phyloP scores from a whole-genome alignment of 2,329 filamentous ascomycete genomes.

The Stachybotrys echinatus region DNA sequence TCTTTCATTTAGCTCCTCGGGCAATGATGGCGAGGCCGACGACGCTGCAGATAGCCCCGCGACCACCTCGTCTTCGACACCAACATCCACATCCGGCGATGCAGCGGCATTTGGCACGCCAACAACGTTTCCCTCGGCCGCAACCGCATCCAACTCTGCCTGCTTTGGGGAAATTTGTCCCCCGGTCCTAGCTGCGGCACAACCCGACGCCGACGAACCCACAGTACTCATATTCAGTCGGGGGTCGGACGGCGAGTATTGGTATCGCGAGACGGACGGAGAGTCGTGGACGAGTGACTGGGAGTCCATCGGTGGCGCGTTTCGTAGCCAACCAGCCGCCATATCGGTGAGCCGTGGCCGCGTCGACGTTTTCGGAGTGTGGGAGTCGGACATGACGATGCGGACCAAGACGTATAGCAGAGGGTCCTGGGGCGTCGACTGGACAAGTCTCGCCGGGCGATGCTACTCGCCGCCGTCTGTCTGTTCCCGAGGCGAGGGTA shows the following conservation, averaged over 20 bases:
- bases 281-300: neutral
- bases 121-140: neutral
- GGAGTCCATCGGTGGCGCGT: constrained; percentile 2
- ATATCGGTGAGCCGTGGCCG: neutral
- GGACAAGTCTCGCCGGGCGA: neutral
- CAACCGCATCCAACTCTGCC: neutral
- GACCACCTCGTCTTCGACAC: neutral
- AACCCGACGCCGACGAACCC: neutral
- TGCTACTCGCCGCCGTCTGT: neutral
- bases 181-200: neutral
- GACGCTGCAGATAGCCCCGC: neutral
- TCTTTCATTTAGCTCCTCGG: neutral
- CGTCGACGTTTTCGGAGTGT: constrained; percentile 6
- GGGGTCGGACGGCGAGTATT: neutral
- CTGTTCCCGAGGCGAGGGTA: neutral
- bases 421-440: neutral
- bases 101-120: constrained; percentile 1
- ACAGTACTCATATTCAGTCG: neutral
- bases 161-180: neutral
- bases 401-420: neutral
- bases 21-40: neutral
- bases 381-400: neutral
- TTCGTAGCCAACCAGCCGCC: constrained; percentile 5
- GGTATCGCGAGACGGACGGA: constrained; percentile 1
- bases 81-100: neutral